Percentiles rank a stretch among this genome's conserved stretches.
These are phyloP conservation scores for Pythium rishiriense DNA, from an alignment of 352 stramenopile genomes.

Conservation along the genomic window DNA sequence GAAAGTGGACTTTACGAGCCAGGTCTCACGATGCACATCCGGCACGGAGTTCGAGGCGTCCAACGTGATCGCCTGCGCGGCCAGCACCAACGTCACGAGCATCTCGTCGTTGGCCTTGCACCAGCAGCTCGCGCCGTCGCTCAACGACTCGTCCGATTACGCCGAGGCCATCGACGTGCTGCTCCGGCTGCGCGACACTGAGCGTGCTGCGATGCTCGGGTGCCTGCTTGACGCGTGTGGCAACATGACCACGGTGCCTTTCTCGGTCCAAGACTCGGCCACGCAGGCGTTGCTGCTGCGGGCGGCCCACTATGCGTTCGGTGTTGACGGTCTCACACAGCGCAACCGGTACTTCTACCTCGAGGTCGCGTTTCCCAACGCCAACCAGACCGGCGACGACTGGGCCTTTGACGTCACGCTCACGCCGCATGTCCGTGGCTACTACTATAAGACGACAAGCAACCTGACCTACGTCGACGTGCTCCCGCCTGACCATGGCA, in stretches of 20 bases:
- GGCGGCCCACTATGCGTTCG: conserved; percentile 57
- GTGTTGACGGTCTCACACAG: conserved; percentile 48
- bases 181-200: conserved; percentile 32
- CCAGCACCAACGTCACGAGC: neutral
- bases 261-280: conserved; percentile 28
- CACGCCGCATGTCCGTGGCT: conserved; percentile 50
- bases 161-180: conserved; percentile 42
- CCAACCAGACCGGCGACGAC: conserved; percentile 24
- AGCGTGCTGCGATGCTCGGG: conserved; percentile 36
- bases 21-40: conserved; percentile 46
- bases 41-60: conserved; percentile 49
- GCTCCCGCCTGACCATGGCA: conserved; percentile 32
- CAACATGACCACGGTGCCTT: conserved; percentile 41
- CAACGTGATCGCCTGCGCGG: conserved; percentile 37
- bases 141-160: neutral
- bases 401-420: conserved; percentile 55
- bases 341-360: conserved; percentile 71
- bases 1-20: conserved; percentile 52
- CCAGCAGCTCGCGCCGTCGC: neutral
- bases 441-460: conserved; percentile 31
- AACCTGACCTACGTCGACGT: conserved; percentile 42
- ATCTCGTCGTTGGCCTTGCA: neutral
- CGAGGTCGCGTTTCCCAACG: conserved; percentile 48
- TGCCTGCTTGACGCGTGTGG: conserved; percentile 62
- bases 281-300: conserved; percentile 35